These are phyloP conservation scores for Leccinum idahoense DNA, from an alignment of 1,284 basidiomycete genomes.

Conservation along the genomic window DNA sequence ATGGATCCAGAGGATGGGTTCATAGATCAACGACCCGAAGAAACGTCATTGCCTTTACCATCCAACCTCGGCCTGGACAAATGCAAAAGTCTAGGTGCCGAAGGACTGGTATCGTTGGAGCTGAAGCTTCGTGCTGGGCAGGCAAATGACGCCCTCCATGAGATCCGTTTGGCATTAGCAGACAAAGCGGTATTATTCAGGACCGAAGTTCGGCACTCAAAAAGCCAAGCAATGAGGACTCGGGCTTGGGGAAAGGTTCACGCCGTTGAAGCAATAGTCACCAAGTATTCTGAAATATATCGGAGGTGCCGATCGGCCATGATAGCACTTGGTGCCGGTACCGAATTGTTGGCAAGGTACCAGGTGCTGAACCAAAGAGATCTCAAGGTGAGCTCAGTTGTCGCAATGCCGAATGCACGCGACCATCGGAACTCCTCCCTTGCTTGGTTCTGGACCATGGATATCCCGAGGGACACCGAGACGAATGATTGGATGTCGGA, in stretches of 20 bases:
- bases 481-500: constrained; percentile 2
- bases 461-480: background rate
- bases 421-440: background rate
- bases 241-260: background rate
- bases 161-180: background rate
- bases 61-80: background rate
- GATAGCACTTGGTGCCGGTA: background rate
- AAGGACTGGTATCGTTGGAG: background rate
- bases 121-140: background rate
- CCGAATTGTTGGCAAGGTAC: background rate
- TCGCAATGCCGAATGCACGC: background rate
- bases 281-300: background rate
- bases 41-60: background rate
- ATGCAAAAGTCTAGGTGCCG: background rate
- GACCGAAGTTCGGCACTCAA: background rate
- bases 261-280: background rate
- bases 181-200: background rate
- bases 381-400: background rate
- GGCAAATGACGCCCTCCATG: background rate
- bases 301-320: background rate
- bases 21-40: background rate
- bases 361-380: background rate
- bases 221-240: background rate
- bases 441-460: constrained; percentile 3
- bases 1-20: background rate